These are phyloP conservation scores for Patellifolia procumbens DNA, from an alignment of 179 eudicot species.

Conservation along the genomic window DNA sequence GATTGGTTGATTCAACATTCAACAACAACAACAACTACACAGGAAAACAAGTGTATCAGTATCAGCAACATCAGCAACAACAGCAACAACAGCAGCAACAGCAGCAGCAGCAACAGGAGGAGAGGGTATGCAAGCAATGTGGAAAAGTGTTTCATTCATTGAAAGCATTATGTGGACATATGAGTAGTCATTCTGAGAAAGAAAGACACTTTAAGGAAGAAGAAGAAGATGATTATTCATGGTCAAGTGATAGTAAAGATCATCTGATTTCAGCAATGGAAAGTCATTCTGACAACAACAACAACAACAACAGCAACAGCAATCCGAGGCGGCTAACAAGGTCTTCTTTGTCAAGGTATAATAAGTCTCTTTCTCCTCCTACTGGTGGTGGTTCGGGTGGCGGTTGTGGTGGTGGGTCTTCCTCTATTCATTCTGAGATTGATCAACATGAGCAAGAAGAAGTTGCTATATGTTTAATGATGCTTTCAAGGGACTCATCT, in stretches of 20 bases:
- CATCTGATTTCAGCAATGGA: slow-evolving; percentile 26
- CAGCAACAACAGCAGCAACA: not conserved
- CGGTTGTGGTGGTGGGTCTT: slow-evolving; percentile 36
- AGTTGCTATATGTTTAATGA: slow-evolving; percentile 88
- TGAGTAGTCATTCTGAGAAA: slow-evolving; percentile 81
- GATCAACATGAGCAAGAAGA: slow-evolving; percentile 78
- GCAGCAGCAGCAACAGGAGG: slow-evolving; percentile 17
- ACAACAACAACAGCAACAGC: not conserved
- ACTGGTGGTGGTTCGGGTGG: slow-evolving; percentile 1
- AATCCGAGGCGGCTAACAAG: slow-evolving; percentile 21
- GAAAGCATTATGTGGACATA: slow-evolving; percentile 93
- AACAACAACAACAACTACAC: not conserved
- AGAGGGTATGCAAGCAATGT: slow-evolving; percentile 72
- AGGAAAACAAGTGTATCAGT: not conserved
- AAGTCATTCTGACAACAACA: slow-evolving; percentile 25
- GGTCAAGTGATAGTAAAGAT: slow-evolving; percentile 45
- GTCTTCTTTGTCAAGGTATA: slow-evolving; percentile 42
- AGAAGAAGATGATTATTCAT: slow-evolving; percentile 48
- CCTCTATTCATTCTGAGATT: slow-evolving; percentile 56
- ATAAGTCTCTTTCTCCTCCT: slow-evolving; percentile 29
- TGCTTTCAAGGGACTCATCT: slow-evolving; percentile 70
- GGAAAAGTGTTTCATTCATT: slow-evolving; percentile 78
- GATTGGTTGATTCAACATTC: slow-evolving; percentile 34
- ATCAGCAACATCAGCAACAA: not conserved
- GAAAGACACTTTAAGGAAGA: slow-evolving; percentile 39